Base-by-base conservation (phyloP, 1,284 basidiomycete species). In the Malassezia brasiliensis region DNA sequence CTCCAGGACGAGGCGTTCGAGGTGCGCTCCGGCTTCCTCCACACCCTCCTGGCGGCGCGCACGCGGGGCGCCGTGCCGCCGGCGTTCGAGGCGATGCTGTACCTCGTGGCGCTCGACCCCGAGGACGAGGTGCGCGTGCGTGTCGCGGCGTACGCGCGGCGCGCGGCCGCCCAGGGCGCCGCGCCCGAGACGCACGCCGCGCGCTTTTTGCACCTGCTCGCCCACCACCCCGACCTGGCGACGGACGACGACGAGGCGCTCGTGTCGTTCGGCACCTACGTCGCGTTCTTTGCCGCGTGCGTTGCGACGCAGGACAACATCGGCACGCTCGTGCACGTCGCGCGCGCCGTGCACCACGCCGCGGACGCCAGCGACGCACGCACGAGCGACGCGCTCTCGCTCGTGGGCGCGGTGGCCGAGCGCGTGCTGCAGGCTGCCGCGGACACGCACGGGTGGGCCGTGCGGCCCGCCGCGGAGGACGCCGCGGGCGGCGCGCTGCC, bases 161-260 rank as follows among this genome's bases (percentile, higher is more conserved):
- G 39, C 25, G 42, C 41, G 3, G 35, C 50, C 4, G 40, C 53
- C 1, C n/a, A 30, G 3, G 12, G 68, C 7, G 62, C 57, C 3
- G 32, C 50, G 4, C 47, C 93, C 53, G 93, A 96, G 70, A 77
- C 85, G 55, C 82, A 85, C 1, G 87, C 96, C 65, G 83, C 90
- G 31, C 84, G 90, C 5, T 77, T 96, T 14, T 78, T 98, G 5
- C 87, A 91, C 68, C 75, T 93, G 0, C 79, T 98, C 2, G 87
- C 90, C 0, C 90, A 94, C 71, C 93, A 98, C 76, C 91, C 93
- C 1, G 93, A 98, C 75, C 90, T 90, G 67, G 52, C 82, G 31
- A 73, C 89, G 28, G 79, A 83, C 41, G 85, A 86, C 60, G 83
- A 86, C 62, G 82, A 84, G 4, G 86, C 84, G 84, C 86, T 69